These are phyloP conservation scores for Fraxinus pennsylvanica DNA, from an alignment of 257 asterid species.

Conservation along the genomic window DNA sequence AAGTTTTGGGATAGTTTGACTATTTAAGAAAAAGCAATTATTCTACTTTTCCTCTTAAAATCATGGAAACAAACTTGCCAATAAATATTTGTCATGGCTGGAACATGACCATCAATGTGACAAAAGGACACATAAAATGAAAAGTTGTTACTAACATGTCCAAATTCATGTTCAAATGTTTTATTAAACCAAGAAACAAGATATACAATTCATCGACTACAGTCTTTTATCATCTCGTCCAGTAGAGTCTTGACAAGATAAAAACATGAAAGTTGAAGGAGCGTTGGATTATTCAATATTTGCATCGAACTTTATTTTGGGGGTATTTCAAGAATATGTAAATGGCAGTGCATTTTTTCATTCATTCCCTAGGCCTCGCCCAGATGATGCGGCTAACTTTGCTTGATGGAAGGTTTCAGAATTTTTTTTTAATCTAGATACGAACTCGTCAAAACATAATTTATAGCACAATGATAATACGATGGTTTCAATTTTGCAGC, in stretches of 20 bases:
- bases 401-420: constrained; percentile 86
- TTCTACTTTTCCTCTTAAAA: not conserved
- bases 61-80: not conserved
- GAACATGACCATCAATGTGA: constrained; percentile 20
- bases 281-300: constrained; percentile 20
- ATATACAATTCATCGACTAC: constrained; percentile 8
- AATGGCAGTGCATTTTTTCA: constrained; percentile 51
- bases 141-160: constrained; percentile 1
- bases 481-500: constrained; percentile 49
- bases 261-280: constrained; percentile 25
- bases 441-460: not conserved
- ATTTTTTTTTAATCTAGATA: too few relatives aligned
- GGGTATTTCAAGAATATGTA: constrained; percentile 35
- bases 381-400: constrained; percentile 59
- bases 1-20: too few relatives aligned
- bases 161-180: not conserved
- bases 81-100: not conserved
- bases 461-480: not conserved
- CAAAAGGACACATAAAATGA: constrained; percentile 10
- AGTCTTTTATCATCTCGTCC: not conserved
- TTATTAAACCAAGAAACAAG: not conserved
- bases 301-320: constrained; percentile 30
- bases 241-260: not conserved
- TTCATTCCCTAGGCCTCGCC: constrained; percentile 51
- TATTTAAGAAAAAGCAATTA: not conserved